These are phyloP conservation scores for Xylariomycetidae sp. DNA, from an alignment of 2,329 filamentous ascomycete genomes.

Conservation along the genomic window DNA sequence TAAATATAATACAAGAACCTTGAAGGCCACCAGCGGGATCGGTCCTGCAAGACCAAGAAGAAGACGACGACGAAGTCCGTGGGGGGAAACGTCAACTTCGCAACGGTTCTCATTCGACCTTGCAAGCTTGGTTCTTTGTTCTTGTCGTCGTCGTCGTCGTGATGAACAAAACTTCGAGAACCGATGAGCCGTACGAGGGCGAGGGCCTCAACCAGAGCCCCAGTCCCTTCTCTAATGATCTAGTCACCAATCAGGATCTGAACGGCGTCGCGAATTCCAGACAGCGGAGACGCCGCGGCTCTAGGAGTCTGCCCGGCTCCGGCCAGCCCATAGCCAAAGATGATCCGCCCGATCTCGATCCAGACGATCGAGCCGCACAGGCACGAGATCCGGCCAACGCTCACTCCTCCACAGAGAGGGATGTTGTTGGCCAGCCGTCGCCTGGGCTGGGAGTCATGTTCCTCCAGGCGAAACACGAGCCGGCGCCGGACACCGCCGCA, in stretches of 20 bases:
- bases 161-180: constrained; percentile 31
- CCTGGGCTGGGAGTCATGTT: not conserved
- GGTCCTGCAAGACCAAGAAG: too few species aligned
- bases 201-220: constrained; percentile 52
- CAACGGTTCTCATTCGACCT: too few species aligned
- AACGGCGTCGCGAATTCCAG: constrained; percentile 46
- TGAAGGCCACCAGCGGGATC: too few species aligned
- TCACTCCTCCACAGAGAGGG: not conserved
- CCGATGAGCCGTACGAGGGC: constrained; percentile 33
- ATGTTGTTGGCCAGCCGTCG: not conserved
- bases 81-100: too few species aligned
- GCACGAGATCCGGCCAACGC: constrained; percentile 17
- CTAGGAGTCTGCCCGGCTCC: constrained; percentile 21
- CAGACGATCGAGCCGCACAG: constrained; percentile 7
- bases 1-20: too few species aligned
- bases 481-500: not conserved
- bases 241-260: constrained; percentile 53
- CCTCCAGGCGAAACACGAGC: not conserved
- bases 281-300: constrained; percentile 18
- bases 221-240: constrained; percentile 46
- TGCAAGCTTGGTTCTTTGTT: too few species aligned
- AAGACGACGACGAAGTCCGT: too few species aligned
- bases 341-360: constrained; percentile 15
- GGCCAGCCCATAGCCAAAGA: constrained; percentile 20
- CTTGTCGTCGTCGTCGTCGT: constrained; percentile 2